Evolutionary conservation across 805 yeast species (phyloP), one percentile per base, ranked within the genome.

Genomic region (Kodamaea nitidulidarum): DNA sequence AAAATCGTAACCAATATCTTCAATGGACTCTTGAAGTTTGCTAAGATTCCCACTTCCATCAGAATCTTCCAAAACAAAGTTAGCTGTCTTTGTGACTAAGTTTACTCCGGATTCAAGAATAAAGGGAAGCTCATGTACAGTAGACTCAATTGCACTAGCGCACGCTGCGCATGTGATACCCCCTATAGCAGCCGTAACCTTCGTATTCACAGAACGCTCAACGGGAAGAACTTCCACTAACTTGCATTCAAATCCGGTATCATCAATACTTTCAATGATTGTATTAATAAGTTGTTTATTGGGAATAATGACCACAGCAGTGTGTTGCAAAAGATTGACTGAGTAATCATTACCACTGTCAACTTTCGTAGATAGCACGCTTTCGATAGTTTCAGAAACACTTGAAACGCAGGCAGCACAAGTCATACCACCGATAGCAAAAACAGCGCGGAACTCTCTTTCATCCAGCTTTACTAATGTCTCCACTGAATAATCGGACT

Each of bases 141-240:
- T 70, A 7, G 67, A 58, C 7, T 66, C 60, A 8, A 85, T 74
- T 0, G 90, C 65, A 29, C 69, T 69, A 1, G 78, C 78, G 57
- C 93, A 81, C 0, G 87, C 77, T 6, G 84, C 79, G 60, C 91
- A 84, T 0, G 88, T 78, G 56, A 84, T 82, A 3, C 90, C 91
- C 8, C 82, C 84, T 32, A 84, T 76, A 0, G 78, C 60, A 1
- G 87, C 88, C 8, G 70, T 63, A 7, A 81, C 74, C 48, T 71
- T 73, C 48, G 65, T 73, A 40, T 70, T 72, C 4, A 63, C 51
- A 5, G 76, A 63, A 24, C 74, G 62, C 22, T 70, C 70, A 3
- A 80, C 71, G 1, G 87, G 88, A 15, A 80, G 53, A 7, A 82
- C 63, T 46, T 82, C 87, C 5, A 78, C 53, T 10, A 82, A 59